Conservation (phyloP, 805 yeast genomes). For the Sungouiozyma ichnusensis region DNA sequence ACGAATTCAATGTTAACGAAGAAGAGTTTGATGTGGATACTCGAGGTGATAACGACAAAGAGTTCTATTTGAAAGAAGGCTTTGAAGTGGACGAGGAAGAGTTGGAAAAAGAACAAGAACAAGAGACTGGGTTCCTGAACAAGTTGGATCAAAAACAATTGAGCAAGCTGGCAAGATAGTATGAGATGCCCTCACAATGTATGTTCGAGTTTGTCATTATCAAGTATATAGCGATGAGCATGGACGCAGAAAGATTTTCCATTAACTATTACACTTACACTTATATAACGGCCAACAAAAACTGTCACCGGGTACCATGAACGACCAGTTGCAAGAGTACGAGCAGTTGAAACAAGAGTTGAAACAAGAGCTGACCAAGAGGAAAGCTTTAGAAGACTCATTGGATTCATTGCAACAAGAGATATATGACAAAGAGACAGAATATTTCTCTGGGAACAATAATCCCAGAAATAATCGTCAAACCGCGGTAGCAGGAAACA, state of each 20-base stretch:
- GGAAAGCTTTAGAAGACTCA: conserved; percentile 54
- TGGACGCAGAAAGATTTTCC: not conserved
- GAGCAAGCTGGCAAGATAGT: not conserved
- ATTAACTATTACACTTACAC: not conserved
- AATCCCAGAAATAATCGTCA: not conserved
- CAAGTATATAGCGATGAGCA: not conserved
- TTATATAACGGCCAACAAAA: not conserved
- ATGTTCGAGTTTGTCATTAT: not conserved
- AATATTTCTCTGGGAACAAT: conserved; percentile 56
- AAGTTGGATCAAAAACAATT: not conserved
- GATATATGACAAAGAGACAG: conserved; percentile 67
- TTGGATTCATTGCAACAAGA: conserved; percentile 60
- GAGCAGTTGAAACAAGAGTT: conserved; percentile 57
- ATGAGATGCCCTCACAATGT: not conserved
- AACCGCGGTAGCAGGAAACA: conserved; percentile 39
- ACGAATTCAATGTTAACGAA: conserved; percentile 25
- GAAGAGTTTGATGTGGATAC: conserved; percentile 20
- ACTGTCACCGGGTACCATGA: conserved; percentile 5
- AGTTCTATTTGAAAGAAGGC: conserved; percentile 19
- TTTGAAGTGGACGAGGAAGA: conserved; percentile 22
- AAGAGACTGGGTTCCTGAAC: conserved; percentile 6
- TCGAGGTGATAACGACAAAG: conserved; percentile 9
- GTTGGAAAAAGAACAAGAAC: conserved; percentile 12
- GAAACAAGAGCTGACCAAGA: conserved; percentile 49
- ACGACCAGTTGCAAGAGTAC: conserved; percentile 38